Evolutionary conservation across 208 protist species (phyloP).

Genomic region (Trypanosoma melophagium): DNA sequence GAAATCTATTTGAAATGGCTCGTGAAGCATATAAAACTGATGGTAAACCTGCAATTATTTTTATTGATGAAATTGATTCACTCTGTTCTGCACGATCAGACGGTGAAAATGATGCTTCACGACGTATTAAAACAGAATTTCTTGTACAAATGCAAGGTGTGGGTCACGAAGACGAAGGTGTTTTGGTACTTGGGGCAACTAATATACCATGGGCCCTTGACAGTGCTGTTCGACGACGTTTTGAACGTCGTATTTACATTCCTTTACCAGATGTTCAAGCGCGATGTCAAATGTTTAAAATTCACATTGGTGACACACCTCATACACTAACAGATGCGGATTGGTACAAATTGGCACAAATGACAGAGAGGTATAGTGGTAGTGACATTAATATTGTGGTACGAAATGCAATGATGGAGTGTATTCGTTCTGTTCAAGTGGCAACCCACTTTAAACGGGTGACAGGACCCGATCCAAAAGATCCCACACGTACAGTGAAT

Average conservation of each 20-base stretch:
- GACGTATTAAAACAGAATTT: slow-evolving; percentile 99
- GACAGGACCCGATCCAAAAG: slow-evolving; percentile 62
- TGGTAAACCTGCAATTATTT: slow-evolving; percentile 90
- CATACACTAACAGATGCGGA: slow-evolving; percentile 85
- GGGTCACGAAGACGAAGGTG: slow-evolving; percentile 79
- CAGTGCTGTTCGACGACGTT: slow-evolving; percentile 87
- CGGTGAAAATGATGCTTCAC: slow-evolving; percentile 88
- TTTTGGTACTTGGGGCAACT: slow-evolving; percentile 91
- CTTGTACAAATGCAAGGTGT: slow-evolving; percentile 97
- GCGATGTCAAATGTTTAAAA: slow-evolving; percentile 93
- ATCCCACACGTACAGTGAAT: slow-evolving; percentile 70
- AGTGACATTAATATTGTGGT: slow-evolving; percentile 97
- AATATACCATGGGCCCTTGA: slow-evolving; percentile 93
- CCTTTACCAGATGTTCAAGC: slow-evolving; percentile 87
- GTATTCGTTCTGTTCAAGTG: slow-evolving; percentile 95
- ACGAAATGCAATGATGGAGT: slow-evolving; percentile 97
- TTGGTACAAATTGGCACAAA: slow-evolving; percentile 87
- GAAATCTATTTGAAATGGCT: slow-evolving; percentile 93
- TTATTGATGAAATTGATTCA: slow-evolving; percentile 96
- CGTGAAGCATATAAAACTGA: slow-evolving; percentile 70
- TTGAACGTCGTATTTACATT: slow-evolving; percentile 94
- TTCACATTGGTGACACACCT: slow-evolving; percentile 94
- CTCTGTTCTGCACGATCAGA: slow-evolving; percentile 86
- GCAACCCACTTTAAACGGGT: slow-evolving; percentile 97
- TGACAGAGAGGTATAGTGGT: slow-evolving; percentile 94